Base-by-base conservation (phyloP, 2,329 filamentous ascomycete genomes). In the Plenodomus tracheiphilus region DNA sequence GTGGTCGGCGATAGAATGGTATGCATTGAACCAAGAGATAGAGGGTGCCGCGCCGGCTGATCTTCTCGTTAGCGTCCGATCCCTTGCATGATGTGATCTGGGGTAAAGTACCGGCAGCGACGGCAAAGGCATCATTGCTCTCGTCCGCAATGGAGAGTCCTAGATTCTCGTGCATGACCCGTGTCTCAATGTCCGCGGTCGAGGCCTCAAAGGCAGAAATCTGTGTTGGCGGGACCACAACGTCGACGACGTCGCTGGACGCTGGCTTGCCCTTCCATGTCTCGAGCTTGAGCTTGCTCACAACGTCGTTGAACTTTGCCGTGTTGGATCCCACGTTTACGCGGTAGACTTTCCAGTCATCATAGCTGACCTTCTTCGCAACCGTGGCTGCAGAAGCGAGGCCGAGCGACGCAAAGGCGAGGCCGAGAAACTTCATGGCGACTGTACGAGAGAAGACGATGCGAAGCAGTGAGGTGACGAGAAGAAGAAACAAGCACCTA, bases 121-220 rank as follows among this genome's bases (percentile, higher is more conserved):
- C 53, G 34, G 56, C 46, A 47, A 68, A 68, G 3, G 49, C 49
- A 11, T 62, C 53, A 15, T 10, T 32, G 28, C 11, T 32, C 51
- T 73, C 70, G 10, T 62, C 57, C 11, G 64, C 51, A 41, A 73
- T 71, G 7, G 69, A 68, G n/a, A 55, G 51, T 22, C 70, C 70
- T 46, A 73, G 63, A 17, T 73, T 62, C n/a, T 70, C 62, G 46
- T 72, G 69, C 65, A 73, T 71, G 36, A 72, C 40, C 45, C 59
- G 52, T 8, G 61, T 66, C 39, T 67, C 57, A n/a, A 71, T 46
- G 25, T 51, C 58, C 32, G 60, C 46, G 19, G 61, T 62, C 22
- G 62, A 58, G 35, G 58, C 43, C 38, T 68, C 60, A 34, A 72
- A 70, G 6, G 62, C 61, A 32, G 55, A 42, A 41, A 69, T 46